Evolutionary conservation across 1,139 yeast genomes (phyloP), one percentile per base, ranked within the genome.

Genomic region (Pichia sp.): DNA sequence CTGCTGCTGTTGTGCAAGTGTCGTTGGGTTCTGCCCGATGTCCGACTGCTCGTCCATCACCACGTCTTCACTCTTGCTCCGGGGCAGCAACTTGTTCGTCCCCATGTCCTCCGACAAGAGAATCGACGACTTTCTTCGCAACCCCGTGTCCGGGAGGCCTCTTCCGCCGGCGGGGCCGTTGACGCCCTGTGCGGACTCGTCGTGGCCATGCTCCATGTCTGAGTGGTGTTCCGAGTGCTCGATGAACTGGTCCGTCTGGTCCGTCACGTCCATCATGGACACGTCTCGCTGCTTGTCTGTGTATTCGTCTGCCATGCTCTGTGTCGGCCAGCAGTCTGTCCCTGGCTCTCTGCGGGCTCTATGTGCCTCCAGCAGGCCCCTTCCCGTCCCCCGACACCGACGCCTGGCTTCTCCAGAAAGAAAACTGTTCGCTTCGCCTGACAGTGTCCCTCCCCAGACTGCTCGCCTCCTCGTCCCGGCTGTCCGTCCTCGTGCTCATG

Each of bases 1-100:
- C 17, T 63, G 67, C 5, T 60, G 61, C 40, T 61, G 63, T 8
- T 46, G 50, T 10, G 34, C 50, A 14, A 47, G 59, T 43, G 20
- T 27, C 9, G 20, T 27, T 6, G 50, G 56, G 6, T 5, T 14
- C 45, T 52, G 55, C 20, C 53, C 55, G n/a, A 52, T 46, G 43
- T 52, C 55, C 3, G 53, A 31, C 8, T 48, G 20, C 16, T 52
- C 55, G 27, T 55, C 55, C 55, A 54, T 49, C 20, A 36, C 17
- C 9, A 52, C 17, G 44, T 54, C 57, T 6, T 54, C 51, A 24
- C 27, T 24, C 36, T 24, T 40, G 40, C 20, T 40, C 6, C 41
- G 29, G 6, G 45, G 9, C 10, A 42, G 45, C 27, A 27, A 12
- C 12, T 42, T 42, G 12, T 42, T 46, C 60, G 40, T 31, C 55